phyloP scores from a whole-genome alignment of 2,329 filamentous ascomycete species.

The Colletotrichum falcatum region DNA sequence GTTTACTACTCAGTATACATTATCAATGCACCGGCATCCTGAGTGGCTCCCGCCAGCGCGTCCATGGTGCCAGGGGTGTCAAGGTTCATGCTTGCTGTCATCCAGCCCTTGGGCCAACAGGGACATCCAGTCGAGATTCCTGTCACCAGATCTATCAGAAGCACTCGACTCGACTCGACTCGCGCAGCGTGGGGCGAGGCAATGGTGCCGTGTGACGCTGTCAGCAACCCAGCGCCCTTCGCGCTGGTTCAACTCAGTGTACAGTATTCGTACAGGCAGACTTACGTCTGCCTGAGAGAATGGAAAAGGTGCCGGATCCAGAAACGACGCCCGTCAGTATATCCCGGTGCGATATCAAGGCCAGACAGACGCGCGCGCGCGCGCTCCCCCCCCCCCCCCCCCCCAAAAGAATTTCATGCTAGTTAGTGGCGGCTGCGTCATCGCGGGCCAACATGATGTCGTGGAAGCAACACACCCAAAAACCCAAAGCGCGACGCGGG shows the following conservation, averaged over 20 bases:
- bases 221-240: conserved; percentile 29
- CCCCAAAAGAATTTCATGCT: conserved; percentile 14
- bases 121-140: conserved; percentile 23
- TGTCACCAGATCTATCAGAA: conserved; percentile 6
- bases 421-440: conserved; percentile 38
- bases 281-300: conserved; percentile 29
- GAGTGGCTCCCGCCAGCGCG: conserved; percentile 24
- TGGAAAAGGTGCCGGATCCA: conserved; percentile 12
- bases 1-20: too few species aligned
- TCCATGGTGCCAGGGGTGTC: conserved; percentile 11
- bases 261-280: too few species aligned
- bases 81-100: conserved; percentile 36
- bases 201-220: conserved; percentile 33
- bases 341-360: conserved; percentile 12
- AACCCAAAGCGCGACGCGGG: conserved; percentile 38
- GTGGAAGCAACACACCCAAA: conserved; percentile 24
- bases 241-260: conserved; percentile 6
- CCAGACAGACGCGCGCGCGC: conserved; percentile 30
- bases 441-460: conserved; percentile 29
- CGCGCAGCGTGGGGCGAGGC: conserved; percentile 32
- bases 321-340: conserved; percentile 17
- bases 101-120: conserved; percentile 23
- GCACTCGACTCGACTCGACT: conserved; percentile 22
- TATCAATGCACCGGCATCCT: conserved; percentile 14
- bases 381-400: neutral